Conservation (phyloP, 163 green algal genomes). For the Chlamydomonas reinhardtii region DNA sequence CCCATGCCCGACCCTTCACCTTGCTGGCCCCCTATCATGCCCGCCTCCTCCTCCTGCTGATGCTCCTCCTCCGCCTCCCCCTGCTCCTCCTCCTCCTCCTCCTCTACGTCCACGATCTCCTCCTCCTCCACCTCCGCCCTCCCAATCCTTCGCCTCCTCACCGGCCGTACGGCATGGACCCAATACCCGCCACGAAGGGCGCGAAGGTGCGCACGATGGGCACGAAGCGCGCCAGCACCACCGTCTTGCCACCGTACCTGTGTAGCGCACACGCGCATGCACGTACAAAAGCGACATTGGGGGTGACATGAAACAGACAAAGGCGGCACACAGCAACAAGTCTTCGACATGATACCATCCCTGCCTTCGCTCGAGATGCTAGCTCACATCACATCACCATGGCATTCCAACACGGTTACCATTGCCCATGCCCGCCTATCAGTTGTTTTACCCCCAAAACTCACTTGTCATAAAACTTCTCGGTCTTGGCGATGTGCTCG, state of each 20-base stretch:
- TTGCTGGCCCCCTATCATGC: no score
- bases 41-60: no score
- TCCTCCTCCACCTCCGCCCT: not conserved
- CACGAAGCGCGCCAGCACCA: slow-evolving; percentile 92
- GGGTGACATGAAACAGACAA: no score
- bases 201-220: slow-evolving; percentile 96
- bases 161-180: slow-evolving; percentile 82
- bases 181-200: slow-evolving; percentile 93
- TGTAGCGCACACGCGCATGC: not conserved
- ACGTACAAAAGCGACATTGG: no score
- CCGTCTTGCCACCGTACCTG: slow-evolving; percentile 91
- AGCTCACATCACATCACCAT: no score
- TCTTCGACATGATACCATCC: no score
- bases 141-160: slow-evolving; percentile 23
- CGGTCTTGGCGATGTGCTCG: slow-evolving; percentile 84
- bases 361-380: no score
- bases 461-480: slow-evolving; percentile 66
- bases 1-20: no score
- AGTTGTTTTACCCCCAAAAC: not conserved
- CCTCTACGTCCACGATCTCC: not conserved
- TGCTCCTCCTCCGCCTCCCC: no score
- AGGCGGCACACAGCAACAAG: no score
- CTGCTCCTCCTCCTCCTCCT: not conserved
- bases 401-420: no score
- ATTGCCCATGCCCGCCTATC: no score